These are phyloP conservation scores for Rhizopogon sp. DNA, from an alignment of 768 basidiomycete species.

Conservation along the genomic window DNA sequence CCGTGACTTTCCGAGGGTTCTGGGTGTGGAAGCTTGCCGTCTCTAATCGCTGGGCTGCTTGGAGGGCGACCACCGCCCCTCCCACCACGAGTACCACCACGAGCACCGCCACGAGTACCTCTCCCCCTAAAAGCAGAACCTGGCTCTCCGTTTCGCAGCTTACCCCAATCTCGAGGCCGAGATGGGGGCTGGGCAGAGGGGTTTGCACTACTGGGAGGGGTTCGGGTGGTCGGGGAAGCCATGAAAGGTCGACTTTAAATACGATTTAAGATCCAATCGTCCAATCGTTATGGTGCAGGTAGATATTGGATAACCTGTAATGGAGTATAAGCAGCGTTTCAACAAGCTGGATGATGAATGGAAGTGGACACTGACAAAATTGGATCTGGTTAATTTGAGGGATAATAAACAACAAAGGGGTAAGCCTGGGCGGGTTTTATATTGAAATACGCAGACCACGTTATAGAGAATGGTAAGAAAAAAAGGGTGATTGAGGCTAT, in stretches of 20 bases:
- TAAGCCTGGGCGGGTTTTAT: neutral
- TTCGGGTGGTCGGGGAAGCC: slow-evolving; percentile 36
- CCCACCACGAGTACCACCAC: slow-evolving; percentile 19
- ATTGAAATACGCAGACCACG: neutral
- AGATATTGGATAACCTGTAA: neutral
- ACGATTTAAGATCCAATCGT: neutral
- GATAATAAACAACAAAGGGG: neutral
- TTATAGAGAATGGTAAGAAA: neutral
- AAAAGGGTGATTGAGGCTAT: neutral
- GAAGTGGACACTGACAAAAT: neutral
- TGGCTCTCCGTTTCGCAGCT: slow-evolving; percentile 34
- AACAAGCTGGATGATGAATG: neutral
- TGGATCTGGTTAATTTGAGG: neutral
- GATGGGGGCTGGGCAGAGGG: slow-evolving; percentile 24
- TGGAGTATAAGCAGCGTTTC: neutral
- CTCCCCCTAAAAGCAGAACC: slow-evolving; percentile 41
- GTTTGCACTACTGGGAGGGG: slow-evolving; percentile 21
- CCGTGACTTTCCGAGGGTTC: slow-evolving; percentile 15
- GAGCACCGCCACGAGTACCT: slow-evolving; percentile 29
- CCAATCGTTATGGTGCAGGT: neutral
- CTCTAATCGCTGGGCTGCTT: slow-evolving; percentile 15
- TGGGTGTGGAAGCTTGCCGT: slow-evolving; percentile 11
- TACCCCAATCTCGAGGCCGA: slow-evolving; percentile 39
- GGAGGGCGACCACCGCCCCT: slow-evolving; percentile 25
- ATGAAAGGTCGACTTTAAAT: slow-evolving; percentile 21